phyloP scores from a whole-genome alignment of 306 rosid genomes.

The Dryas octopetala region DNA sequence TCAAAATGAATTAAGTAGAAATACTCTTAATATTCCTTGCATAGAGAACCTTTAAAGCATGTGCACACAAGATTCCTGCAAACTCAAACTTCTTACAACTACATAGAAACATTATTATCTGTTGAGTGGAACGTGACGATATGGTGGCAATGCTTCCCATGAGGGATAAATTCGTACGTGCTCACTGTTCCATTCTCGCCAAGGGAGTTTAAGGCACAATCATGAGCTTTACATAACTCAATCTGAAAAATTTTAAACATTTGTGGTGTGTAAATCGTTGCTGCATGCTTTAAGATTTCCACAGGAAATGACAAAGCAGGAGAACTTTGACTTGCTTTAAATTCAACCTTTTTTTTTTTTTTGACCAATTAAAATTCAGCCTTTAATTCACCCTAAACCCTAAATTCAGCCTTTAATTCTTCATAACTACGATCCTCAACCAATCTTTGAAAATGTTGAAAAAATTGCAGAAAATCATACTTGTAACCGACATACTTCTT shows the following conservation, averaged over 20 bases:
- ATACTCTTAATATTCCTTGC: background rate
- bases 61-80: background rate
- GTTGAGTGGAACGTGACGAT: background rate
- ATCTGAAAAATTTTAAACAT: background rate
- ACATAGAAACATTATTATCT: background rate
- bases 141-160: background rate
- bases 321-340: slow-evolving; percentile 6
- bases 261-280: background rate
- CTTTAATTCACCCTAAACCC: too few relatives aligned
- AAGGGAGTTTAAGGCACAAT: background rate
- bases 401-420: slow-evolving; percentile 9
- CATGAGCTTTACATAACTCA: background rate
- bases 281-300: background rate
- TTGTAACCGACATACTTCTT: slow-evolving; percentile 8
- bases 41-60: background rate
- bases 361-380: too few relatives aligned
- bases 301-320: background rate
- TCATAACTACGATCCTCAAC: background rate
- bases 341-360: background rate
- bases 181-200: background rate
- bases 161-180: background rate
- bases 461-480: background rate
- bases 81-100: background rate
- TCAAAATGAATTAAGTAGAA: background rate
- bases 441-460: background rate